Percentiles rank a stretch among this genome's conserved stretches.
These are phyloP conservation scores for Parmelia sp. DNA, from an alignment of 495 filamentous ascomycete species.

Conservation along the genomic window DNA sequence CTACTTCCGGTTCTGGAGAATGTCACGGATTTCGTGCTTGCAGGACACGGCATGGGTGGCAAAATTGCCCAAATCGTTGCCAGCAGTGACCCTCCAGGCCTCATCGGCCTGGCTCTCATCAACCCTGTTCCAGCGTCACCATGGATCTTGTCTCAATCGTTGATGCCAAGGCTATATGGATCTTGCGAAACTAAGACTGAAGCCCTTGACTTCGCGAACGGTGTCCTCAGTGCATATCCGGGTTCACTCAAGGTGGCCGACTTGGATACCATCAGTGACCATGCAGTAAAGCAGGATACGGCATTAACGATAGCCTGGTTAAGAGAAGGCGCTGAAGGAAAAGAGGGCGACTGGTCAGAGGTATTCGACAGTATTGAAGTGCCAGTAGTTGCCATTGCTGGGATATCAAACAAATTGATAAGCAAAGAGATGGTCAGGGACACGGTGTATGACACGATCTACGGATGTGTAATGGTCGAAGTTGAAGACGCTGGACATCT, in stretches of 20 bases:
- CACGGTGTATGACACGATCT: not conserved
- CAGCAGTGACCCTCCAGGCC: not conserved
- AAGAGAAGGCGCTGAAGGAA: not conserved
- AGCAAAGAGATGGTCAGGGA: not conserved
- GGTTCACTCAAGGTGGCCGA: not conserved
- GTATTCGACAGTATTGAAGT: not conserved
- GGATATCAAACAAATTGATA: not conserved
- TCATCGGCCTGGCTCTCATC: not conserved
- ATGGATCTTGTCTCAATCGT: not conserved
- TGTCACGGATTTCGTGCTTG: not conserved
- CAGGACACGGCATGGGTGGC: not conserved
- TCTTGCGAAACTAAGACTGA: not conserved
- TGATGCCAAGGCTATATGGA: not conserved
- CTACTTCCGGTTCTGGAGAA: not conserved
- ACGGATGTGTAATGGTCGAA: not conserved
- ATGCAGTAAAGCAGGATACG: not conserved
- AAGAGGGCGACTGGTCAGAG: not conserved
- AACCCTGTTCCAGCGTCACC: not conserved
- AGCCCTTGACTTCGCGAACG: not conserved
- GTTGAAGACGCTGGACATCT: conserved; percentile 3
- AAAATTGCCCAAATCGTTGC: not conserved
- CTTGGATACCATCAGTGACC: not conserved
- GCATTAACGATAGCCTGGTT: not conserved
- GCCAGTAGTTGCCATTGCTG: not conserved
- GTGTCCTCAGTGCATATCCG: not conserved